These are phyloP conservation scores for Letharia lupina DNA, from an alignment of 495 filamentous ascomycete species.

Conservation along the genomic window DNA sequence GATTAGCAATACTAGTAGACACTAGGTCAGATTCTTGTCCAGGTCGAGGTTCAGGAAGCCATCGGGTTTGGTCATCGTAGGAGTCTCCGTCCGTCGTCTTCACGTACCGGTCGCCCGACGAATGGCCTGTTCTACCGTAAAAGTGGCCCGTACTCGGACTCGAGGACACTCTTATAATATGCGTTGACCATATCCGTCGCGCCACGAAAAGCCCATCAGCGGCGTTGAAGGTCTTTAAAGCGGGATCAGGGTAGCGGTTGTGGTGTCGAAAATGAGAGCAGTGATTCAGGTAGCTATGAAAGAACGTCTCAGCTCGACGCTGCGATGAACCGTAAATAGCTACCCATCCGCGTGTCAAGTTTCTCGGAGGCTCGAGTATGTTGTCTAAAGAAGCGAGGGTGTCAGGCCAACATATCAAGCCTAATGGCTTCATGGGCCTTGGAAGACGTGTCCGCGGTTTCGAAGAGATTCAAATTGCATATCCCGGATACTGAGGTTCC, in stretches of 20 bases:
- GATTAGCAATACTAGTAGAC: constrained; percentile 36
- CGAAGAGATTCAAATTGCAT: background rate
- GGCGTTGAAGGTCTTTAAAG: too few species aligned
- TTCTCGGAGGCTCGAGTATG: background rate
- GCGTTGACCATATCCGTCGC: background rate
- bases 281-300: background rate
- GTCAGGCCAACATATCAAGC: background rate
- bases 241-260: background rate
- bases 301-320: background rate
- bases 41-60: background rate
- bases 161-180: background rate
- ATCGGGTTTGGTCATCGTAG: background rate
- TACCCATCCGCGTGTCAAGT: background rate
- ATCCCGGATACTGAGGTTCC: background rate
- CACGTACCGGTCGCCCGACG: background rate
- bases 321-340: background rate
- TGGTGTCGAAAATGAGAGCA: background rate
- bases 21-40: background rate
- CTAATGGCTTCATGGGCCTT: background rate
- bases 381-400: background rate
- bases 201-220: background rate
- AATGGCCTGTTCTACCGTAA: background rate
- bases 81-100: background rate
- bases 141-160: background rate
- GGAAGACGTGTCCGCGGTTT: background rate